Evolutionary conservation across 768 basidiomycete species (phyloP).

Genomic region (Suillus fuscotomentosus): DNA sequence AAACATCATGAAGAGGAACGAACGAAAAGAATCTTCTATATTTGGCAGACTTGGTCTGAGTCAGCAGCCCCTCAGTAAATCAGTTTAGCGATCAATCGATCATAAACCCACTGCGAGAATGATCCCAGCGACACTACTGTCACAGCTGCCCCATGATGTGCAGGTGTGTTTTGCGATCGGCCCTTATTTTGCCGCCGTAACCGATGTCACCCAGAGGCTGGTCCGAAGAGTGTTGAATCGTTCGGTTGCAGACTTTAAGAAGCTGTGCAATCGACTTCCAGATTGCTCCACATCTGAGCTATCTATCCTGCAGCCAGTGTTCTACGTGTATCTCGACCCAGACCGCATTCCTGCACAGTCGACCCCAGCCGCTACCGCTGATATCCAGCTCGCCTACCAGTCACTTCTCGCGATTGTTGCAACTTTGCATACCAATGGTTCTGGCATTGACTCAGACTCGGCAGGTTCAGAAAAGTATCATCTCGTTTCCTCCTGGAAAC

Average conservation of each 20-base stretch:
- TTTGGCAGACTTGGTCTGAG: too few relatives aligned
- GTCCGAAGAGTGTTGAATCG: neutral
- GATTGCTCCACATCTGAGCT: neutral
- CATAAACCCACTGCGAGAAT: too few relatives aligned
- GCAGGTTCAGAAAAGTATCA: neutral
- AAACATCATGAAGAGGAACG: too few relatives aligned
- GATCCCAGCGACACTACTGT: neutral
- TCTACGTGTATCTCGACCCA: conserved; percentile 3
- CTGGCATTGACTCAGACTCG: too few relatives aligned
- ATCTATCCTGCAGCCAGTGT: neutral
- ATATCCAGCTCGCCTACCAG: neutral
- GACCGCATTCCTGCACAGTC: neutral
- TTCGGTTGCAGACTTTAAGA: neutral
- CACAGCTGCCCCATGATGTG: neutral
- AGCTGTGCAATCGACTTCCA: neutral
- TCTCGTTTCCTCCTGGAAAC: neutral
- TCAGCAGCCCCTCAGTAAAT: too few relatives aligned
- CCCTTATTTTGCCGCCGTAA: neutral
- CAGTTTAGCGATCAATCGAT: too few relatives aligned
- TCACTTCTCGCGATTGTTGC: neutral
- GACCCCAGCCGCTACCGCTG: neutral
- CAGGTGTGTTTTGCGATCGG: neutral
- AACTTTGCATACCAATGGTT: neutral
- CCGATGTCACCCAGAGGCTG: neutral
- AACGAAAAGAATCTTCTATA: too few relatives aligned